These are phyloP conservation scores for Chiua virens DNA, from an alignment of 768 basidiomycete species.

Conservation along the genomic window DNA sequence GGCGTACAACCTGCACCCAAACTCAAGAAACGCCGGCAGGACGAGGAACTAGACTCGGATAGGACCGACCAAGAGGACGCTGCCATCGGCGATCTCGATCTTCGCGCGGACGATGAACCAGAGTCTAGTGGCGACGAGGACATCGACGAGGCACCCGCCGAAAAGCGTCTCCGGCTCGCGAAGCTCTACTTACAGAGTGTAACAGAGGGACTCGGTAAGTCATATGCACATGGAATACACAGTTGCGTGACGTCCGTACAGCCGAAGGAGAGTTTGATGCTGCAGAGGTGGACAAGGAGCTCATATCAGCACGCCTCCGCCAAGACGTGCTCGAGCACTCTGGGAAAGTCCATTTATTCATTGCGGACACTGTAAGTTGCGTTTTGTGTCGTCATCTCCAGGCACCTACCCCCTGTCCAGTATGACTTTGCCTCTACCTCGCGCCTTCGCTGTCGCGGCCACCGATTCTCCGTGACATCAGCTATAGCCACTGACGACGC, in stretches of 20 bases:
- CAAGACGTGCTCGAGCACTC: slow-evolving; percentile 90
- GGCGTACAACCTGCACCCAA: slow-evolving; percentile 15
- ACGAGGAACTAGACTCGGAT: slow-evolving; percentile 73
- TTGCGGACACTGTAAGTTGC: slow-evolving; percentile 66
- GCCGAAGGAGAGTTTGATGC: slow-evolving; percentile 94
- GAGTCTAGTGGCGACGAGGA: slow-evolving; percentile 80
- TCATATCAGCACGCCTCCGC: slow-evolving; percentile 87
- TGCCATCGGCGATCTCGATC: slow-evolving; percentile 72
- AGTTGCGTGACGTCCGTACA: slow-evolving; percentile 2
- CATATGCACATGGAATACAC: background rate
- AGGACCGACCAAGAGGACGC: slow-evolving; percentile 52
- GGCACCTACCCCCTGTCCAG: slow-evolving; percentile 32
- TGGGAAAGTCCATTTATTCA: slow-evolving; percentile 80
- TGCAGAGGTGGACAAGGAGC: slow-evolving; percentile 90
- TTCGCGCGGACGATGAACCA: slow-evolving; percentile 56
- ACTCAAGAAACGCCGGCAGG: slow-evolving; percentile 26
- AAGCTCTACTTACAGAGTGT: slow-evolving; percentile 87
- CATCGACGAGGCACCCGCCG: slow-evolving; percentile 85
- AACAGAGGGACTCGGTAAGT: slow-evolving; percentile 68
- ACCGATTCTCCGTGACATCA: slow-evolving; percentile 78
- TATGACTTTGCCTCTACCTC: slow-evolving; percentile 49
- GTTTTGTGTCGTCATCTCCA: background rate
- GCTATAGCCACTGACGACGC: slow-evolving; percentile 76
- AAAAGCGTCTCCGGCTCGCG: slow-evolving; percentile 89
- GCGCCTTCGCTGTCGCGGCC: slow-evolving; percentile 65